Base-by-base conservation (phyloP, 177 flowering plant genomes). In the Vitis hybrid region DNA sequence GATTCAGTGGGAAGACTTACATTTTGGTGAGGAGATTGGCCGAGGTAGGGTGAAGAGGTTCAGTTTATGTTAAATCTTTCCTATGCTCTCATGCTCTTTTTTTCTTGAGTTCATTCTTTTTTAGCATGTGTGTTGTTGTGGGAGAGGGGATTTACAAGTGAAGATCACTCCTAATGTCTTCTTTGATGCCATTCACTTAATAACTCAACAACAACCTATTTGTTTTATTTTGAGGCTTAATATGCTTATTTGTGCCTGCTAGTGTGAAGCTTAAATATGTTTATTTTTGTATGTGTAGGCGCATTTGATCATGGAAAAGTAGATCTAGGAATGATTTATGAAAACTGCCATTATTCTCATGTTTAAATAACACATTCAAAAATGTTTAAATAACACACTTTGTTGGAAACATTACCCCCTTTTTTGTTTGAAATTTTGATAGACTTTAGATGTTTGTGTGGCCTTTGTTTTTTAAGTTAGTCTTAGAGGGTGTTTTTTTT, bases 1-100 rank as follows among this genome's bases (percentile, higher is more conserved):
- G 76, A 89, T 91, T 67, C 75, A 13, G 1, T 94, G 97, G 98
- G 91, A 94, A 64, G 90, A 91, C 72, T 78, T 94, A 15, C 80
- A 77, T 10, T 47, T 94, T 51, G 81, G 84, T 56, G 97, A 89
- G 78, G 91, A 88, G 79, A 75, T 94, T 73, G 98, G 97, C 3
- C 87, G 80, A 84, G 98, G 98, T 91, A 79, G 73, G 59, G 19
- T 71, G 66, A 52, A 59, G 56, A 50, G 28, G 28, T 14, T n/a
- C 6, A 24, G 2, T 11, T 15, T 61, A 59, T 2, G 7, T n/a
- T 50, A 6, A 3, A 31, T 53, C 9, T 50, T 12, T 64, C 7
- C 54, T 62, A 9, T 50, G 28, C 33, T n/a, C 15, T 59, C 50
- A 15, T 9, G 49, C 52, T 12, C 56, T 65, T 11, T 59, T 14